phyloP scores from a whole-genome alignment of 1,284 basidiomycete genomes.

The Farysia itapuensis region DNA sequence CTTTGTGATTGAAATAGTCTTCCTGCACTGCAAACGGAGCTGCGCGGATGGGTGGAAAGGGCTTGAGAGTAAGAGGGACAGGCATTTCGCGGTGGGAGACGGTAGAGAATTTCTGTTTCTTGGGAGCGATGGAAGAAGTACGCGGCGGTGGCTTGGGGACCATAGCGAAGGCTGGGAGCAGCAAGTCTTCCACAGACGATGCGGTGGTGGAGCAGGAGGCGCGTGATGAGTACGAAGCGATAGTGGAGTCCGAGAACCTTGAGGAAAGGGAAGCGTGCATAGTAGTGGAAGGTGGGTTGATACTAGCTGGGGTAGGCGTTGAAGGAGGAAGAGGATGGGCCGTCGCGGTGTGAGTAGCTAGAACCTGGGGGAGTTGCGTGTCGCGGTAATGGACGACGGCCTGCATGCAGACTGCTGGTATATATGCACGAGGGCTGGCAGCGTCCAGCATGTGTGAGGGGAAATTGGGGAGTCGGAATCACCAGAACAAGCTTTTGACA shows the following conservation, averaged over 20 bases:
- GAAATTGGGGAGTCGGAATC: too few relatives aligned
- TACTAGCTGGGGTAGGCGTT: too few relatives aligned
- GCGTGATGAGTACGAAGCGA: constrained; percentile 19
- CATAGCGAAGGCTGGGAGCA: constrained; percentile 5
- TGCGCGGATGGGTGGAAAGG: not conserved
- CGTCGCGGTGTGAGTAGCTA: too few relatives aligned
- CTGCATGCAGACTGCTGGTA: too few relatives aligned
- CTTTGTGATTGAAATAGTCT: not conserved
- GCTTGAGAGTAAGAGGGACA: constrained; percentile 1
- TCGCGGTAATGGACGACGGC: too few relatives aligned
- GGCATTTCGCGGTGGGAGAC: constrained; percentile 12
- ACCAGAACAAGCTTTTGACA: too few relatives aligned
- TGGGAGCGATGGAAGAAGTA: constrained; percentile 25
- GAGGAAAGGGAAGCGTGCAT: constrained; percentile 14
- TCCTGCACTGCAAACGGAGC: not conserved
- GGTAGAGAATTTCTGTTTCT: constrained; percentile 14
- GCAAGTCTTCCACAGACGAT: constrained; percentile 10
- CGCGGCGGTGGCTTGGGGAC: constrained; percentile 26
- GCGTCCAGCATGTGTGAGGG: too few relatives aligned
- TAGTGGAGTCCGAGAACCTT: constrained; percentile 27
- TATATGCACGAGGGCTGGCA: too few relatives aligned
- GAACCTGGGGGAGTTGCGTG: too few relatives aligned
- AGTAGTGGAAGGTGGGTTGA: not conserved
- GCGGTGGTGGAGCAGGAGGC: constrained; percentile 11
- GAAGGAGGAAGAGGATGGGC: too few relatives aligned